Evolutionary conservation across 2,329 filamentous ascomycete genomes (phyloP).

Genomic region (Beauveria sp.): DNA sequence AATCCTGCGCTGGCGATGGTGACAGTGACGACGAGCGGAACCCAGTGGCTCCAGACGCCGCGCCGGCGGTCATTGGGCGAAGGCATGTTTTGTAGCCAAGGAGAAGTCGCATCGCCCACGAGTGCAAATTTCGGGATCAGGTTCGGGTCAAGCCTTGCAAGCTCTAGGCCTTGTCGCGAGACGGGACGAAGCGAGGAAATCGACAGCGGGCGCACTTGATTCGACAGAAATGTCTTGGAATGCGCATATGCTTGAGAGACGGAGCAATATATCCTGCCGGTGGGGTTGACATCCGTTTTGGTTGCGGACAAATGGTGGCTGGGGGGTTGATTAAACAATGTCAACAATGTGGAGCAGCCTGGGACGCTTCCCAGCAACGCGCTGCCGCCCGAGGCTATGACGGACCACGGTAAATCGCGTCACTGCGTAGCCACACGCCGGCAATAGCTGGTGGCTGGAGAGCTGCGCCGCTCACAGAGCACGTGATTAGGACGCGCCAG

Average conservation of each 20-base stretch:
- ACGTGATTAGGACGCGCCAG: background rate
- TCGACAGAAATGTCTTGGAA: conserved; percentile 7
- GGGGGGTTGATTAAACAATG: conserved; percentile 14
- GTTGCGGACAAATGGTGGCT: conserved; percentile 17
- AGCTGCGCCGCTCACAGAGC: background rate
- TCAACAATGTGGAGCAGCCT: conserved; percentile 17
- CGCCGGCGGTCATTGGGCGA: conserved; percentile 32
- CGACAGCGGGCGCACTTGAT: background rate
- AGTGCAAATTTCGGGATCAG: conserved; percentile 42
- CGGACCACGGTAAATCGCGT: conserved; percentile 26
- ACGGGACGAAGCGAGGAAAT: background rate
- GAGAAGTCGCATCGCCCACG: conserved; percentile 53
- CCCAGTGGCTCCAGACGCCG: conserved; percentile 72
- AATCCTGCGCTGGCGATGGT: conserved; percentile 80
- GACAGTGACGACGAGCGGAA: conserved; percentile 78
- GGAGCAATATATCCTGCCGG: conserved; percentile 3
- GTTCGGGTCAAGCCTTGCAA: background rate
- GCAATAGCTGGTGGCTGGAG: background rate
- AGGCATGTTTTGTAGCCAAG: conserved; percentile 31
- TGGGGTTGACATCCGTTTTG: conserved; percentile 13
- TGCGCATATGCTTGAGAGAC: conserved; percentile 7
- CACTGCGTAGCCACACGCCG: conserved; percentile 3
- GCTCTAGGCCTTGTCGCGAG: background rate
- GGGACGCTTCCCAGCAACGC: conserved; percentile 16
- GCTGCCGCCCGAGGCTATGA: conserved; percentile 29